phyloP scores from a whole-genome alignment of 2,329 filamentous ascomycete species.

The Paraphoma chrysanthemicola region DNA sequence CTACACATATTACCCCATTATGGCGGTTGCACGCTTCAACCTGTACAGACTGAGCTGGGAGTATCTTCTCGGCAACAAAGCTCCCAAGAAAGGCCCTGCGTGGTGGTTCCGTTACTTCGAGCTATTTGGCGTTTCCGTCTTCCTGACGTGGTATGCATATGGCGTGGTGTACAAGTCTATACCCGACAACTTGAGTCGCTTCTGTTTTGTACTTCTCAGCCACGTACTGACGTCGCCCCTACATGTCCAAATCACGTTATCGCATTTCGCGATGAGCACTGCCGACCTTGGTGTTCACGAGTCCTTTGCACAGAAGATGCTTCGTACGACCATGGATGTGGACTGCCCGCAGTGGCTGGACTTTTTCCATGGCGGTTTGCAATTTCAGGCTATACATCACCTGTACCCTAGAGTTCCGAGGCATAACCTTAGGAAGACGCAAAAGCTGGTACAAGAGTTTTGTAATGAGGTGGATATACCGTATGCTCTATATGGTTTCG shows the following conservation, averaged over 20 bases:
- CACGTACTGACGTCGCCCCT: constrained; percentile 72
- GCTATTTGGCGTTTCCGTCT: constrained; percentile 67
- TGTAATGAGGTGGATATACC: constrained; percentile 69
- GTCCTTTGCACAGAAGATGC: constrained; percentile 72
- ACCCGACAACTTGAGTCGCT: constrained; percentile 63
- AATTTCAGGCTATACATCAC: constrained; percentile 77
- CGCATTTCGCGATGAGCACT: constrained; percentile 76
- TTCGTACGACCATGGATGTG: constrained; percentile 77
- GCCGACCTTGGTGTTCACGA: constrained; percentile 69
- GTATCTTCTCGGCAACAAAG: constrained; percentile 65
- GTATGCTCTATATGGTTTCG: constrained; percentile 68
- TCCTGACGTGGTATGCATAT: constrained; percentile 74
- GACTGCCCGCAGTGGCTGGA: constrained; percentile 76
- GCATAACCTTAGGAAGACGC: constrained; percentile 69
- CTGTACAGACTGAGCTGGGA: constrained; percentile 72
- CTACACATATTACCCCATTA: constrained; percentile 73
- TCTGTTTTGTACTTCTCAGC: constrained; percentile 68
- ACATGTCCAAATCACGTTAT: constrained; percentile 75
- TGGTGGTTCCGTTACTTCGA: constrained; percentile 74
- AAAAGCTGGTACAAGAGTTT: constrained; percentile 68
- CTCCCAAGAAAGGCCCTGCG: constrained; percentile 65
- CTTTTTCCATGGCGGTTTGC: constrained; percentile 74
- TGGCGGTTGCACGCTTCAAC: constrained; percentile 74
- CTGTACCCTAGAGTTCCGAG: constrained; percentile 72
- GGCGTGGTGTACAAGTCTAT: constrained; percentile 67